These are phyloP conservation scores for Acanthamoeba polyphaga DNA, from an alignment of 208 protist species.

Conservation along the genomic window DNA sequence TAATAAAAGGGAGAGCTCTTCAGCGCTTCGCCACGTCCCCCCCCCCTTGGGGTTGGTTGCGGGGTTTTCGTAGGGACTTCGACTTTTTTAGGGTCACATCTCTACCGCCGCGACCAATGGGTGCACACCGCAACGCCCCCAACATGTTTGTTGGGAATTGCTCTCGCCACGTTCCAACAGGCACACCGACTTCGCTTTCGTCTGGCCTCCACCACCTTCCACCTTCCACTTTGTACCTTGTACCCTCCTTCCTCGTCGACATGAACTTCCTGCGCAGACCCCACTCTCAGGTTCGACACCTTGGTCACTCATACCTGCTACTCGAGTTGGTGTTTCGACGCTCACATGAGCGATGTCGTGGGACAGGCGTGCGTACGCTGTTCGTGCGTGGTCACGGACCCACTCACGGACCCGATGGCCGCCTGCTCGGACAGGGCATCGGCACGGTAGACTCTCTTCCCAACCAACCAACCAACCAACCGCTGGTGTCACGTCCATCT, in stretches of 20 bases:
- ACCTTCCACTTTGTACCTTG: too few relatives aligned
- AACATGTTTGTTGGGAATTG: background rate
- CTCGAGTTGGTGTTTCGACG: background rate
- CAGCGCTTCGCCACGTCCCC: too few relatives aligned
- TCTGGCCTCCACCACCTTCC: background rate
- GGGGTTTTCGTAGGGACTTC: too few relatives aligned
- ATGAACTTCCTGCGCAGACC: conserved; percentile 48
- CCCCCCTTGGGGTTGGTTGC: background rate
- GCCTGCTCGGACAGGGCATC: background rate
- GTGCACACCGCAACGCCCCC: too few relatives aligned
- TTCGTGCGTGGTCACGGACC: conserved; percentile 1
- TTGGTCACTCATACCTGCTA: too few relatives aligned
- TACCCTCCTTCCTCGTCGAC: too few relatives aligned
- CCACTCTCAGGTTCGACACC: conserved; percentile 1
- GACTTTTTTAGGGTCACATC: too few relatives aligned
- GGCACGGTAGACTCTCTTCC: background rate
- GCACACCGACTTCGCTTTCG: background rate
- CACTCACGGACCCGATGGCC: conserved; percentile 23
- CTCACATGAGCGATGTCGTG: too few relatives aligned
- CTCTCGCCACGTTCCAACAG: background rate
- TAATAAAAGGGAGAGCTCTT: too few relatives aligned
- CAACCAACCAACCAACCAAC: background rate
- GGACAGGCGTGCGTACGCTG: too few relatives aligned
- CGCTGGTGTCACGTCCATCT: background rate
- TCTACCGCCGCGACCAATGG: too few relatives aligned